Evolutionary conservation across 441 rosid genomes (phyloP).

Genomic region (Raphanus hybrid): DNA sequence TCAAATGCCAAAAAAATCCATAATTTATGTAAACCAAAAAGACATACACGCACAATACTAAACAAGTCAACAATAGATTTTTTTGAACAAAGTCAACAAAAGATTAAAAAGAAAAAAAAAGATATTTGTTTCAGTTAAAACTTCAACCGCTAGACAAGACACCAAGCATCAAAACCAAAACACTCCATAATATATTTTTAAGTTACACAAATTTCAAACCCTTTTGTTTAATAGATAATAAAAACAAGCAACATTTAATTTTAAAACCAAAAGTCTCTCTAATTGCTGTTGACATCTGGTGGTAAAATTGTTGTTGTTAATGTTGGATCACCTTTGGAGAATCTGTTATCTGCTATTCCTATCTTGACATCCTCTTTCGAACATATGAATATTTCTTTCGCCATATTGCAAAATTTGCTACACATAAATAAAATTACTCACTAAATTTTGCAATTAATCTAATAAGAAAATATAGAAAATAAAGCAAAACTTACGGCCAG

Average conservation of each 20-base stretch:
- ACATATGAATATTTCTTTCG: neutral
- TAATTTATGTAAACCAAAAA: neutral
- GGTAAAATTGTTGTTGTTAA: neutral
- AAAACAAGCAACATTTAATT: neutral
- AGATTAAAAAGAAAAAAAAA: no score
- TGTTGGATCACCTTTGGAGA: neutral
- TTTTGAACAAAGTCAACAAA: neutral
- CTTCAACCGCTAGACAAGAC: neutral
- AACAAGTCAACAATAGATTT: neutral
- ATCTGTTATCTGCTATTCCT: neutral
- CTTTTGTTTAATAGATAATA: neutral
- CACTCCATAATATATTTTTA: neutral
- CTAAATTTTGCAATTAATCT: neutral
- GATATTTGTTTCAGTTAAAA: neutral
- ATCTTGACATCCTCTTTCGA: neutral
- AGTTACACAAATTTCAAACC: neutral
- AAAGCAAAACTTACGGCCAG: neutral
- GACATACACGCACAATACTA: neutral
- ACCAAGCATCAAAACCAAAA: neutral
- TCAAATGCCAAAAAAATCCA: neutral
- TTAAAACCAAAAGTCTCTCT: neutral
- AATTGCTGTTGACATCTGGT: neutral
- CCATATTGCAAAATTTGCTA: neutral
- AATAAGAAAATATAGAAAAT: neutral
- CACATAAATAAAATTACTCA: neutral